Percentiles rank a stretch among this genome's conserved stretches.
phyloP scores from a whole-genome alignment of 1,284 basidiomycete genomes.

The Cystobasidium slooffiae region DNA sequence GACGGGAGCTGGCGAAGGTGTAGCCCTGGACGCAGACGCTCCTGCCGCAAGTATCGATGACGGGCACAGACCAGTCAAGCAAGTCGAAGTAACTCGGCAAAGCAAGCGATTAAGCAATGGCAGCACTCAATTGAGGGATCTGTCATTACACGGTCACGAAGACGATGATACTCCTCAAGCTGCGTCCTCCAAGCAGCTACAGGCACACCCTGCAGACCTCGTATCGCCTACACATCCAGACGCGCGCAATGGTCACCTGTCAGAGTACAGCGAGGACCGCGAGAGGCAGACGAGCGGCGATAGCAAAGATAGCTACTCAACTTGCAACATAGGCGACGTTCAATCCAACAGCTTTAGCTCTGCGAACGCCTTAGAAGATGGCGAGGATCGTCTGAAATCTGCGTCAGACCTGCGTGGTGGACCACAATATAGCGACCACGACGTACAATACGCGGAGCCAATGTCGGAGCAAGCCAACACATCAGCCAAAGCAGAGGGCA shows the following conservation, averaged over 20 bases:
- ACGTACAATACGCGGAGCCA: background rate
- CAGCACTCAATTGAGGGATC: background rate
- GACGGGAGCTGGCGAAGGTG: constrained; percentile 35
- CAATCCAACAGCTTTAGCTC: constrained; percentile 18
- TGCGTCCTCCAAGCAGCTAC: background rate
- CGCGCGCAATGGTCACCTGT: background rate
- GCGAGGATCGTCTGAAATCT: background rate
- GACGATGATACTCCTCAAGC: constrained; percentile 5
- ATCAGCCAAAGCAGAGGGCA: background rate
- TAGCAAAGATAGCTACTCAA: constrained; percentile 19
- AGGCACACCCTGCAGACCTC: constrained; percentile 16
- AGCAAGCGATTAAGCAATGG: background rate
- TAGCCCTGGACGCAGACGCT: constrained; percentile 23
- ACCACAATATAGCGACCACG: background rate
- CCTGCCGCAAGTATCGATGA: constrained; percentile 10
- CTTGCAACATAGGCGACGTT: constrained; percentile 1
- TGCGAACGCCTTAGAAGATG: constrained; percentile 35
- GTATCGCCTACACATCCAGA: constrained; percentile 13
- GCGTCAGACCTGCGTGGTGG: background rate
- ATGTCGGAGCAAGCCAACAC: background rate
- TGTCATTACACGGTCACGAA: background rate
- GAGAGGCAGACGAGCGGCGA: constrained; percentile 1
- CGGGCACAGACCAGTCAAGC: constrained; percentile 23
- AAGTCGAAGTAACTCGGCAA: background rate
- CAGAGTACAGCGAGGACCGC: constrained; percentile 2